Evolutionary conservation across 73 alveolate species (phyloP).

Genomic region (Strombidium stylifer): DNA sequence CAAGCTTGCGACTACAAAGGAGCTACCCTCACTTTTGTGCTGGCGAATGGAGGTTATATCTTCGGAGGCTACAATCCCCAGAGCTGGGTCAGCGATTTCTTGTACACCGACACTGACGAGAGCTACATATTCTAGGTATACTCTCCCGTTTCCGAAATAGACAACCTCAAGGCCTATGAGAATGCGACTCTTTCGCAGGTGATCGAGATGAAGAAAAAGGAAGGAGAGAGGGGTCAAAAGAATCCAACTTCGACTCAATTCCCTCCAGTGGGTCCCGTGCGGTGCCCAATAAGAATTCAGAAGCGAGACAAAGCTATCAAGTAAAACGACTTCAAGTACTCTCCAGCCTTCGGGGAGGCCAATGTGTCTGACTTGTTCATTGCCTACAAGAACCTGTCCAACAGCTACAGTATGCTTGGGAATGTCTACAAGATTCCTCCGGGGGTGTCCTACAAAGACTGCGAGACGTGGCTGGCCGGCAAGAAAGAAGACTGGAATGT

Average conservation of each 20-base stretch:
- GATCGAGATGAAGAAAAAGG: too few relatives aligned
- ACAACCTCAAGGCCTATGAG: too few relatives aligned
- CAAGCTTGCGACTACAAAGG: constrained; percentile 79
- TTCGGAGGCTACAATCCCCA: constrained; percentile 91
- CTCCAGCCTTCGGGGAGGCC: constrained; percentile 92
- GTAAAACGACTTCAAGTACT: constrained; percentile 72
- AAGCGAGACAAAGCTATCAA: constrained; percentile 77
- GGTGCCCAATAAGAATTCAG: constrained; percentile 69
- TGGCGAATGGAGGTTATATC: constrained; percentile 76
- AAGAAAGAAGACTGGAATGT: constrained; percentile 76
- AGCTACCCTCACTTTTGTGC: constrained; percentile 71
- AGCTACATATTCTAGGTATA: constrained; percentile 71
- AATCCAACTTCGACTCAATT: too few relatives aligned
- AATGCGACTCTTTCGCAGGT: too few relatives aligned
- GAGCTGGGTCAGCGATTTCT: constrained; percentile 81
- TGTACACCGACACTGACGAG: constrained; percentile 78
- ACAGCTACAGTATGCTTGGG: constrained; percentile 78
- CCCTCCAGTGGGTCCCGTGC: constrained; percentile 63
- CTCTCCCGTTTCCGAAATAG: too few relatives aligned
- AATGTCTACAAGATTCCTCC: constrained; percentile 79
- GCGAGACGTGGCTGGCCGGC: constrained; percentile 82
- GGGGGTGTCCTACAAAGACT: constrained; percentile 62
- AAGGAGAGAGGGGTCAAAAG: too few relatives aligned
- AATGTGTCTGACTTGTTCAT: constrained; percentile 80
- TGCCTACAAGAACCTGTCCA: constrained; percentile 71